Evolutionary conservation across 2,329 filamentous ascomycete genomes (phyloP), one percentile per base, ranked within the genome.

Genomic region (Neonectria neomacrospora): DNA sequence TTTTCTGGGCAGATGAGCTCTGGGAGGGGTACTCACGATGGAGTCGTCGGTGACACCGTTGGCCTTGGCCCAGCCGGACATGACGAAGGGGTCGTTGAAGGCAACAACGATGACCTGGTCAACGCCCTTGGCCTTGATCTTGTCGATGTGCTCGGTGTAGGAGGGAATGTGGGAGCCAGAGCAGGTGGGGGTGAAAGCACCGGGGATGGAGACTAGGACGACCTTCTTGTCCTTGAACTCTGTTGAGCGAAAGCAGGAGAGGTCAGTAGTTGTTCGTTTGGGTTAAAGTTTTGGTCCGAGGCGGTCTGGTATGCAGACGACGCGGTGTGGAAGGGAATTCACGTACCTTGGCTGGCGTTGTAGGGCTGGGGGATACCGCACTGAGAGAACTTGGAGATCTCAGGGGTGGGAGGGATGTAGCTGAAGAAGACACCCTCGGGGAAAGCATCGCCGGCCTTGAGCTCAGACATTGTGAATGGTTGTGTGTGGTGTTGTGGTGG

Each of bases 11-110:
- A 50, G 26, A 53, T 12, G 63, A n/a, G 8, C 44, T 51, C 34
- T 48, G 32, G 9, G 30, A 11, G 22, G 32, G 37, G 10, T 12
- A 78, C 84, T 71, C 71, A 87, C 85, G 69, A 88, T 84, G 62
- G 78, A 85, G 71, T 95, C 90, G 68, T 89, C 88, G 75, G 87
- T 90, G 75, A 95, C 84, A 56, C 85, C 85, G 81, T 96, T 95
- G 75, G 93, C 93, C 87, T 97, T 97, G 81, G 89, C 91, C 92
- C 92, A 96, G 58, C 91, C 93, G 73, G 88, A 90, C 92, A 95
- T 95, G 79, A 97, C 93, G 77, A 85, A 96, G 68, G 90, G 83
- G 80, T 97, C 94, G 81, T 97, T 97, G 83, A 83, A 90, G 64
- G 93, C 91, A 75, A 96, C 90, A 75, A 96, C 88, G 70, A 93